Evolutionary conservation across 108 stramenopile species (phyloP), one percentile per base, ranked within the genome.

Genomic region (Pseudonitzschia multiseries): DNA sequence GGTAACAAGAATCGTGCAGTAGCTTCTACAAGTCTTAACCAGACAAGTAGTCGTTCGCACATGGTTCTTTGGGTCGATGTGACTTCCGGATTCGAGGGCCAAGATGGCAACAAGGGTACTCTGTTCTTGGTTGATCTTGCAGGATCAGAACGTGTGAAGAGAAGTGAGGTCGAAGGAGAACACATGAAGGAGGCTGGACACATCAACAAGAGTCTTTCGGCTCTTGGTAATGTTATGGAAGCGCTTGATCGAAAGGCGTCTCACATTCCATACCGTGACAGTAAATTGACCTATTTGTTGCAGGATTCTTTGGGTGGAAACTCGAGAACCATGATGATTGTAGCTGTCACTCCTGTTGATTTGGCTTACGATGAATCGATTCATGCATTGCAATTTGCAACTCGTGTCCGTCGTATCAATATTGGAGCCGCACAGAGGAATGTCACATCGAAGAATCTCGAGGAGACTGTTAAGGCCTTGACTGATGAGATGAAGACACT

Each of bases 351-450:
- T 64, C 99, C 99, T 6, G 72, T 84, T 40, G 83, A 81, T 68
- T 61, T 74, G 40, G 89, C 97, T 36, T 93, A 86, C 59, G 97
- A 99, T n/a, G 99, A 99, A 81, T 92, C 94, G 40, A 80, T 96
- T 46, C 96, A 93, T 65, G 97, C 99, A 42, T 89, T 99, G 6
- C 97, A 98, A 74, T 99, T 99, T 78, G 99, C 98, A n/a, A 95
- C 94, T 33, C 87, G 97, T 48, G 95, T 96, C 20, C 83, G 96
- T 28, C 87, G 92, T 63, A 95, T 95, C 71, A 91, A 95, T 46
- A 86, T 95, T 46, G 94, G 94, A 69, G 85, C 94, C 57, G 95
- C 95, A 20, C 85, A 93, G 66, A 74, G 85, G 46, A 96, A 96
- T 79, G 87, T 94, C 29, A 81, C 83, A 29, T 86, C 91, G 26